Conservation (phyloP, 73 alveolate genomes). For the Uronychia binucleata region DNA sequence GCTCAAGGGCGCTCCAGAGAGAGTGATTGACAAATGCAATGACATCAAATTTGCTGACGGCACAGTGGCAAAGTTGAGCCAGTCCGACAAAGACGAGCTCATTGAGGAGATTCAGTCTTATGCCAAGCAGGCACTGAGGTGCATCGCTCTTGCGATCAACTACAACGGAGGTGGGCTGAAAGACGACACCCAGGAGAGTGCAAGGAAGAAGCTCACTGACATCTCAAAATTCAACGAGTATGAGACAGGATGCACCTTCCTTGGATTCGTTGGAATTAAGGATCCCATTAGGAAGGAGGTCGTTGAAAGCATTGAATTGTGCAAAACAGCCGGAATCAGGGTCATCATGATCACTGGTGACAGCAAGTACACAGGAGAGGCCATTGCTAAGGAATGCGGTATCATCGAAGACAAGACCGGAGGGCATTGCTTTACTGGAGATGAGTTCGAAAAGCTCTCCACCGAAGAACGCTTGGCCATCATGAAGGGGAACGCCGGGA, state of each 20-base stretch:
- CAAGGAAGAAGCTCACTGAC: constrained; percentile 13
- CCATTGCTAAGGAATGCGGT: constrained; percentile 94
- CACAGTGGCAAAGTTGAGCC: constrained; percentile 26
- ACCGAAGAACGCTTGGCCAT: constrained; percentile 51
- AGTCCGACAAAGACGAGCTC: constrained; percentile 23
- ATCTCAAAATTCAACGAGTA: constrained; percentile 55
- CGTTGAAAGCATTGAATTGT: constrained; percentile 81
- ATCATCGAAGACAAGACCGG: constrained; percentile 51
- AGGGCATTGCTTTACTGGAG: constrained; percentile 72
- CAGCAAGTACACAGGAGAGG: constrained; percentile 93
- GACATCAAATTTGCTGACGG: constrained; percentile 73
- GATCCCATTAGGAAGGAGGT: constrained; percentile 98
- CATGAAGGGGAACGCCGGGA: constrained; percentile 58
- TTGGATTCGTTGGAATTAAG: constrained; percentile 91
- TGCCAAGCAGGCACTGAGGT: constrained; percentile 52
- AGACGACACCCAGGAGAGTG: constrained; percentile 2
- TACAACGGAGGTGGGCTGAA: constrained; percentile 50
- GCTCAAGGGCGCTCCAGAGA: constrained; percentile 96
- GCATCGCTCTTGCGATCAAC: constrained; percentile 44
- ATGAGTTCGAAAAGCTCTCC: constrained; percentile 70
- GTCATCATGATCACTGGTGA: constrained; percentile 99
- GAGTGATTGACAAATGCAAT: constrained; percentile 80
- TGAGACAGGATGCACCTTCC: constrained; percentile 77
- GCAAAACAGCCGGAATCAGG: constrained; percentile 97
- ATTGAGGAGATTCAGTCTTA: constrained; percentile 14